A percentile compares a stretch with the other conserved stretches of the same genome.
Evolutionary conservation across 495 filamentous ascomycete genomes (phyloP).

Genomic region (Penicillium bialowiezense): DNA sequence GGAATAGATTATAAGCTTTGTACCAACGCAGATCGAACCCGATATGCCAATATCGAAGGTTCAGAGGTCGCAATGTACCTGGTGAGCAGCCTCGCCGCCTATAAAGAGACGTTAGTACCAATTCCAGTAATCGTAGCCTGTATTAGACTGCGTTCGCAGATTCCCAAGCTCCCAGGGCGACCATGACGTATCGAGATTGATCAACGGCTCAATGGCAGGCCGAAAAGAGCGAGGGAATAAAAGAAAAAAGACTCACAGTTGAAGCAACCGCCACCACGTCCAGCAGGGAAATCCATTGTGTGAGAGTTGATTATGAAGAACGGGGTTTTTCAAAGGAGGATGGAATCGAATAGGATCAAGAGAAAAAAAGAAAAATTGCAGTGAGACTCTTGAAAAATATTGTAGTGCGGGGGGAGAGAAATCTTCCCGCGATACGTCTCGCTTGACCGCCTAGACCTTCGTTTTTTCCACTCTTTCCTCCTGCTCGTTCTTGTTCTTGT

Average conservation of each 20-base stretch:
- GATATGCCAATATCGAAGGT: too few species aligned
- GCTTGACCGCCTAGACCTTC: constrained; percentile 6
- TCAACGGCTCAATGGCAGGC: constrained; percentile 6
- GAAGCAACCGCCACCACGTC: constrained; percentile 70
- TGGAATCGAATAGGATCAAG: constrained; percentile 1
- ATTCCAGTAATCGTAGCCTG: too few species aligned
- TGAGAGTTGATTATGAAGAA: constrained; percentile 1
- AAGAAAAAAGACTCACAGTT: constrained; percentile 63
- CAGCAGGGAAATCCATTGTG: constrained; percentile 50
- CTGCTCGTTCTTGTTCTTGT: background rate
- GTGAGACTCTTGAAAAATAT: constrained; percentile 26
- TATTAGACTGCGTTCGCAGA: too few species aligned
- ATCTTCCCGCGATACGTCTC: constrained; percentile 22
- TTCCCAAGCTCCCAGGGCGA: background rate
- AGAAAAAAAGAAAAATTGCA: constrained; percentile 7
- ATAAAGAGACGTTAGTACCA: constrained; percentile 6
- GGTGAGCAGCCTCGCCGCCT: constrained; percentile 77
- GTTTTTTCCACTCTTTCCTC: background rate
- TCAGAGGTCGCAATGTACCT: constrained; percentile 38
- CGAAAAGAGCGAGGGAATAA: constrained; percentile 4
- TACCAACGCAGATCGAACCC: background rate
- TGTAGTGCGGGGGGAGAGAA: constrained; percentile 39
- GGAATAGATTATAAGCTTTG: constrained; percentile 12
- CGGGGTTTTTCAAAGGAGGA: constrained; percentile 1
- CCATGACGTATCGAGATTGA: constrained; percentile 1